phyloP scores from a whole-genome alignment of 768 basidiomycete genomes.

The Paxillus involutus region DNA sequence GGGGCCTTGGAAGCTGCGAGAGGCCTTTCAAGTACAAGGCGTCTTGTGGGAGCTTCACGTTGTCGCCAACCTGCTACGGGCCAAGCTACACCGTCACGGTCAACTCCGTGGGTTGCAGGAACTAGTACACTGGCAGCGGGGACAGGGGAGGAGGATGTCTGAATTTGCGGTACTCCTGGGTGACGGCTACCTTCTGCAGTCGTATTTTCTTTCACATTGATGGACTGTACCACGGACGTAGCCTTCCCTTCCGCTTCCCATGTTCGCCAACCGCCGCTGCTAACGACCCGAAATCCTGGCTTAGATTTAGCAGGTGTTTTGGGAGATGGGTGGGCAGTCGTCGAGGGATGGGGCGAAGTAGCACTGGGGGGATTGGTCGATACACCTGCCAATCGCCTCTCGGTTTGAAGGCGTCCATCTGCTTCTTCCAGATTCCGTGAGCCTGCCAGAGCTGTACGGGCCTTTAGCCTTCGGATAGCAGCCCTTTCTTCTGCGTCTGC shows the following conservation, averaged over 20 bases:
- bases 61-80: conserved; percentile 51
- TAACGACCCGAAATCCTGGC: no score
- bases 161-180: not conserved
- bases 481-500: not conserved
- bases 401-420: conserved; percentile 4
- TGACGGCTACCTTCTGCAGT: not conserved
- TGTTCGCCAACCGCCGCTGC: not conserved
- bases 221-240: not conserved
- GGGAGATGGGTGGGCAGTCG: not conserved
- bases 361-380: conserved; percentile 27
- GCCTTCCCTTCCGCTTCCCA: not conserved
- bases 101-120: conserved; percentile 39
- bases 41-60: conserved; percentile 19
- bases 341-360: conserved; percentile 6
- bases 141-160: conserved; percentile 43
- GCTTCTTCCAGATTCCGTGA: conserved; percentile 33
- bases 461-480: not conserved
- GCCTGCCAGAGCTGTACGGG: not conserved
- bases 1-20: conserved; percentile 16
- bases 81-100: conserved; percentile 28
- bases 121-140: conserved; percentile 21
- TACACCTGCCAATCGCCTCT: conserved; percentile 7
- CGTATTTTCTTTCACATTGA: not conserved
- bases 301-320: not conserved
- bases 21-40: conserved; percentile 44